Evolutionary conservation across 306 rosid genomes (phyloP), one percentile per base, ranked within the genome.

Genomic region (Neltuma alba): DNA sequence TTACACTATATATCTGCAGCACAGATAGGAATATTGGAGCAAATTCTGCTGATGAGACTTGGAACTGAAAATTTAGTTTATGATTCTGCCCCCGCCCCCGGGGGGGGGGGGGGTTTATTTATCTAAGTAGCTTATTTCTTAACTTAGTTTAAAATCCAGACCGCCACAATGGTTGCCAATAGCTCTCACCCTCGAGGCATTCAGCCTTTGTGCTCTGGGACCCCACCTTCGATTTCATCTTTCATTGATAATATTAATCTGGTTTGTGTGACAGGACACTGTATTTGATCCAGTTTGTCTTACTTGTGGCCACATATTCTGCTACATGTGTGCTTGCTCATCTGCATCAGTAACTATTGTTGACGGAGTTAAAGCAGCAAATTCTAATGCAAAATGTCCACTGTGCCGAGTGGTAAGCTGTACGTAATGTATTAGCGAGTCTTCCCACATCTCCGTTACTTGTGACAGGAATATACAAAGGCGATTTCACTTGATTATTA

Each of bases 251-350:
- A 54, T 76, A 7, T 72, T 81, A 30, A 68, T 70, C 9, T 69
- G 47, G 69, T 38, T 66, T 15, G 3, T 7, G 21, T 83, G 83
- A 71, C 88, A 93, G 99, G 99, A 95, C 7, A 91, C 92, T 6
- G 96, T 95, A 79, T 95, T 95, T 82, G 99, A 95, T 85, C 94
- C 99, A 4, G 96, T 91, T 80, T 89, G 96, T 81, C 92, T 95
- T 76, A 82, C 88, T n/a, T 95, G 99, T 34, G 98, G 99, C 60
- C 99, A 93, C 80, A 95, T 95, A 84, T 93, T 87, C 91, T 95
- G 99, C 87, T 89, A 85, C 81, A 83, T 91, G 78, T 95, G 99
- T 78, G 92, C 96, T 63, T 91, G 97, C 88, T 91, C 96, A 0
- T 95, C 99, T 68, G 96, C 98, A 64, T 89, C 97, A 2, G 97